A percentile compares a stretch with the other conserved stretches of the same genome.
Conservation (phyloP, 2,329 filamentous ascomycete species). For the Ramularia endophylla region DNA sequence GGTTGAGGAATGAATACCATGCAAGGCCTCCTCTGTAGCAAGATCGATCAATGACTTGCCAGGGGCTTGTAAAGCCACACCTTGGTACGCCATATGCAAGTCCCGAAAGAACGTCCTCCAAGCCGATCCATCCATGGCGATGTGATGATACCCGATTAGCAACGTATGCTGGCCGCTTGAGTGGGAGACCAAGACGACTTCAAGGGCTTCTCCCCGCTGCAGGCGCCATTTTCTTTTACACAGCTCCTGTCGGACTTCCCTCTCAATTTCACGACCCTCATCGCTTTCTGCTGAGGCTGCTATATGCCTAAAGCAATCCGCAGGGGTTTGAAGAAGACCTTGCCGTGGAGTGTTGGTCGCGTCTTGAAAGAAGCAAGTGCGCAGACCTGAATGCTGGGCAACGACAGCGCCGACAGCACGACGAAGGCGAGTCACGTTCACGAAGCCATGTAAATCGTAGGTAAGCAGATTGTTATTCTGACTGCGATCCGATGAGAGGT, state of each 20-base stretch:
- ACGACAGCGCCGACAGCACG: conserved; percentile 10
- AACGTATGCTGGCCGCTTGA: conserved; percentile 11
- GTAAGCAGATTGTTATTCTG: conserved; percentile 14
- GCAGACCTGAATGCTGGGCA: conserved; percentile 12
- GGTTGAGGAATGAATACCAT: background rate
- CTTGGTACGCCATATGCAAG: conserved; percentile 18
- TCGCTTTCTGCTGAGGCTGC: background rate
- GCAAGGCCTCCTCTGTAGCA: conserved; percentile 2
- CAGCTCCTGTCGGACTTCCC: conserved; percentile 3
- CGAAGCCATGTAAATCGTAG: conserved; percentile 10
- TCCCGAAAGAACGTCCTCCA: conserved; percentile 23
- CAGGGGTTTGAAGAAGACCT: conserved; percentile 11
- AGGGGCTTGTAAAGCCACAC: conserved; percentile 4
- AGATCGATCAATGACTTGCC: conserved; percentile 6
- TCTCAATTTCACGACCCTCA: background rate
- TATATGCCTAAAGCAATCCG: conserved; percentile 12
- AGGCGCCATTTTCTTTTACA: conserved; percentile 10
- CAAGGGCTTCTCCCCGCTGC: conserved; percentile 20
- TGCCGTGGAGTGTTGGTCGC: conserved; percentile 9
- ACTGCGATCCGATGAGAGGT: conserved; percentile 9
- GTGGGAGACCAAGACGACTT: conserved; percentile 17
- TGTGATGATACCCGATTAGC: conserved; percentile 31
- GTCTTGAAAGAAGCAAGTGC: conserved; percentile 16
- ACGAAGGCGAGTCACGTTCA: conserved; percentile 11
- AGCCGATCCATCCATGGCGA: conserved; percentile 30